Conservation (phyloP, 148 eudicot species). For the Linanthus parryae region DNA sequence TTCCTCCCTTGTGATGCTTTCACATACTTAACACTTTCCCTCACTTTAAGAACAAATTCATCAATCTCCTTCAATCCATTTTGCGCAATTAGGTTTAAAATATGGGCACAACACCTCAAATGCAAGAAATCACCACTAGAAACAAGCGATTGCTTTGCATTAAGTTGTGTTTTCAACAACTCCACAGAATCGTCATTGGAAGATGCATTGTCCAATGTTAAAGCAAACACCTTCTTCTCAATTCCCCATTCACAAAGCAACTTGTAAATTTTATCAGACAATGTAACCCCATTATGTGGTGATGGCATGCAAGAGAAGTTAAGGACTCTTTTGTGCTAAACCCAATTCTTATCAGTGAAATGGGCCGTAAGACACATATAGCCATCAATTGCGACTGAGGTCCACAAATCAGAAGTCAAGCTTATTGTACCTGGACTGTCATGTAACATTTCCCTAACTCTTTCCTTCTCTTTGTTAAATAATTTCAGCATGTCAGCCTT, state of each 20-base stretch:
- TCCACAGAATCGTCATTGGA: neutral
- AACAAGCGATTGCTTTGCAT: neutral
- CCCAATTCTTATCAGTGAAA: neutral
- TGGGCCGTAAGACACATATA: neutral
- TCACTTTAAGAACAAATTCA: neutral
- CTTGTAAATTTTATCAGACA: neutral
- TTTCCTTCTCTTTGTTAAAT: too few species aligned
- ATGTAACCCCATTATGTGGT: neutral
- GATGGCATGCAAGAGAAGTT: too few species aligned
- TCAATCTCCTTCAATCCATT: neutral
- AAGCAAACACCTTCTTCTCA: too few species aligned
- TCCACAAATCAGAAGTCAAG: neutral
- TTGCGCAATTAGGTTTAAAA: neutral
- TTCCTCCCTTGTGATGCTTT: neutral
- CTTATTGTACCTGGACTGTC: neutral
- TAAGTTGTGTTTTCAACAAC: too few species aligned
- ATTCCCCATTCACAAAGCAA: too few species aligned
- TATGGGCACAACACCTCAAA: neutral
- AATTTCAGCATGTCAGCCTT: too few species aligned
- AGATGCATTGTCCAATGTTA: too few species aligned
- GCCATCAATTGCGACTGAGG: neutral
- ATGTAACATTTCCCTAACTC: too few species aligned
- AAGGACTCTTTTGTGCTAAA: neutral
- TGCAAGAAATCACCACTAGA: neutral
- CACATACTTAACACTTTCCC: neutral